phyloP scores from a whole-genome alignment of 176 grass and related monocot genomes.

The Avena eriantha region DNA sequence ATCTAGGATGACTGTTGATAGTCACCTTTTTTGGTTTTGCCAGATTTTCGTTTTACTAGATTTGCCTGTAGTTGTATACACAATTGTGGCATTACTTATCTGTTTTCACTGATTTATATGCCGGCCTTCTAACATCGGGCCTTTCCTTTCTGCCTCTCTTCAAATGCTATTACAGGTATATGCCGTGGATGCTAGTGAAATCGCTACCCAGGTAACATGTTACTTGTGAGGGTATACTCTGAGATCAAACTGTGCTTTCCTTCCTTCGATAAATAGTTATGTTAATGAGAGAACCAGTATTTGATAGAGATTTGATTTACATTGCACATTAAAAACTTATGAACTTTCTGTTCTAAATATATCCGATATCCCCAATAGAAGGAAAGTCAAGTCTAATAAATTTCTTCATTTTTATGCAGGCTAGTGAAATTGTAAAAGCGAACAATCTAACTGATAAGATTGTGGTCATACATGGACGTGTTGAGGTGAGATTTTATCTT shows the following conservation, averaged over 20 bases:
- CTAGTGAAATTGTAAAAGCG: constrained; percentile 76
- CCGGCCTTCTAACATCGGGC: background rate
- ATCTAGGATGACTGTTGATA: background rate
- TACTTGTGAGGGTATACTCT: constrained; percentile 30
- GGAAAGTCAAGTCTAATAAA: background rate
- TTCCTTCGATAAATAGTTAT: background rate
- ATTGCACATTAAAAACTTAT: too few relatives aligned
- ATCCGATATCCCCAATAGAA: background rate
- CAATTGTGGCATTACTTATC: too few relatives aligned
- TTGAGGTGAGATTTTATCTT: constrained; percentile 70
- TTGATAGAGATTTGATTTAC: too few relatives aligned
- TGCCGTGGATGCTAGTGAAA: constrained; percentile 88
- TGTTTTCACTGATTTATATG: too few relatives aligned
- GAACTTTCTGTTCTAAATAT: background rate
- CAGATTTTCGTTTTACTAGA: too few relatives aligned
- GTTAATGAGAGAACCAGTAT: too few relatives aligned
- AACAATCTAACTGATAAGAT: constrained; percentile 81
- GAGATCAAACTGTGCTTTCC: background rate
- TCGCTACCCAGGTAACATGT: constrained; percentile 72
- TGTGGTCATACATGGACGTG: constrained; percentile 76
- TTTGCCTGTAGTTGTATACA: too few relatives aligned
- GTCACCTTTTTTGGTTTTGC: background rate
- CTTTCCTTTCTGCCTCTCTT: background rate
- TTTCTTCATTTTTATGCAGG: constrained; percentile 54
- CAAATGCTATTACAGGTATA: constrained; percentile 65